These are phyloP conservation scores for Haplosporangium sp. DNA, from an alignment of 371 early-diverging fungal genomes.

Conservation along the genomic window DNA sequence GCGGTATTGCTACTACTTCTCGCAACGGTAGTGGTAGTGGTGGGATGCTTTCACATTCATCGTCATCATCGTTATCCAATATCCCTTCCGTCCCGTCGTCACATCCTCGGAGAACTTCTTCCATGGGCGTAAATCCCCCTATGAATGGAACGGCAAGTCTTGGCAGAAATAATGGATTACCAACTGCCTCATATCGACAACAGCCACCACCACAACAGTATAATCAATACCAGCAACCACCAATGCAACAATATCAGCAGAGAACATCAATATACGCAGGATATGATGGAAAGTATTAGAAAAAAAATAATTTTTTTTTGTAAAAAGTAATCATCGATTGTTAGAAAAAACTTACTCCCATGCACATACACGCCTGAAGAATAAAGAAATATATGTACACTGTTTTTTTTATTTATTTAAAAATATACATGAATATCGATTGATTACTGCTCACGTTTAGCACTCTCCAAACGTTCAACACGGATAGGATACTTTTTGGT, in stretches of 20 bases:
- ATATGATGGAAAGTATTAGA: slow-evolving; percentile 5
- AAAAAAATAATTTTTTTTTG: slow-evolving; percentile 6
- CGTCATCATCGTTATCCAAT: background rate
- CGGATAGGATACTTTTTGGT: slow-evolving; percentile 40
- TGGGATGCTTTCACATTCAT: background rate
- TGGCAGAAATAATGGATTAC: slow-evolving; percentile 13
- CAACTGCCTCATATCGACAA: background rate
- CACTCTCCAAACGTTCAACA: slow-evolving; percentile 21
- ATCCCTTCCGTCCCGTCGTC: slow-evolving; percentile 4
- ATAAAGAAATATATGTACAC: background rate
- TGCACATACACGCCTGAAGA: background rate
- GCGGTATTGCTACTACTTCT: background rate
- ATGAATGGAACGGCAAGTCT: slow-evolving; percentile 6
- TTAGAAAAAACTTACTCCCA: no score
- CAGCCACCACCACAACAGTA: background rate
- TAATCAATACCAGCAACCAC: slow-evolving; percentile 3
- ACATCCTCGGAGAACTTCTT: slow-evolving; percentile 15
- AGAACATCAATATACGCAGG: slow-evolving; percentile 19
- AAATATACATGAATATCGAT: no score
- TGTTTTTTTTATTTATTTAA: background rate
- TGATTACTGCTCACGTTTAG: slow-evolving; percentile 21
- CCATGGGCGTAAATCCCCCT: slow-evolving; percentile 6
- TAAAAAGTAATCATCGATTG: background rate
- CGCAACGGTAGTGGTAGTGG: background rate
- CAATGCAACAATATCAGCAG: slow-evolving; percentile 11